These are phyloP conservation scores for Cladorrhinum sp. DNA, from an alignment of 2,329 filamentous ascomycete genomes.

Conservation along the genomic window DNA sequence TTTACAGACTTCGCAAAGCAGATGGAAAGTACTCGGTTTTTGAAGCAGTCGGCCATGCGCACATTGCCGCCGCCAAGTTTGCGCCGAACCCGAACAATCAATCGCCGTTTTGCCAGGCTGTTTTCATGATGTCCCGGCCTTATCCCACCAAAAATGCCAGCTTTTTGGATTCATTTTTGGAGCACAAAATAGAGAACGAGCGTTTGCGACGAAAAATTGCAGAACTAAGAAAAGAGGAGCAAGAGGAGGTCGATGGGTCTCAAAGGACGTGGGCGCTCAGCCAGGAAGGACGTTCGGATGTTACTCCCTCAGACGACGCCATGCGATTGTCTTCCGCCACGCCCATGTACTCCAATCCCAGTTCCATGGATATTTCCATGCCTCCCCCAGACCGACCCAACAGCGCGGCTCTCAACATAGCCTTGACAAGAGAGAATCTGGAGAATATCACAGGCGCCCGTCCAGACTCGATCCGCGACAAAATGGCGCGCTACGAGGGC, in stretches of 20 bases:
- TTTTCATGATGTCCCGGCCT: slow-evolving; percentile 89
- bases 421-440: slow-evolving; percentile 75
- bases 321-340: slow-evolving; percentile 17
- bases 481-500: slow-evolving; percentile 79
- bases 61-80: slow-evolving; percentile 70
- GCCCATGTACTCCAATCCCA: not conserved
- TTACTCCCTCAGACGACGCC: slow-evolving; percentile 48
- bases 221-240: slow-evolving; percentile 81
- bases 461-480: slow-evolving; percentile 76
- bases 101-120: slow-evolving; percentile 74
- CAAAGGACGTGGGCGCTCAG: slow-evolving; percentile 59
- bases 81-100: slow-evolving; percentile 62
- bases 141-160: slow-evolving; percentile 86
- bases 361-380: slow-evolving; percentile 43
- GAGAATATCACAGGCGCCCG: slow-evolving; percentile 67
- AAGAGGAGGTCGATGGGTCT: slow-evolving; percentile 69
- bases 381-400: slow-evolving; percentile 62
- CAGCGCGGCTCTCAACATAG: slow-evolving; percentile 55
- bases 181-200: slow-evolving; percentile 97
- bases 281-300: slow-evolving; percentile 54
- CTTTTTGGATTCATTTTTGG: slow-evolving; percentile 86
- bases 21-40: slow-evolving; percentile 76
- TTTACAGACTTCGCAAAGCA: slow-evolving; percentile 76
- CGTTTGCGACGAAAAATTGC: slow-evolving; percentile 78
- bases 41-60: slow-evolving; percentile 88